phyloP scores from a whole-genome alignment of 2,329 filamentous ascomycete genomes.

The Golovinomyces cichoracearum region DNA sequence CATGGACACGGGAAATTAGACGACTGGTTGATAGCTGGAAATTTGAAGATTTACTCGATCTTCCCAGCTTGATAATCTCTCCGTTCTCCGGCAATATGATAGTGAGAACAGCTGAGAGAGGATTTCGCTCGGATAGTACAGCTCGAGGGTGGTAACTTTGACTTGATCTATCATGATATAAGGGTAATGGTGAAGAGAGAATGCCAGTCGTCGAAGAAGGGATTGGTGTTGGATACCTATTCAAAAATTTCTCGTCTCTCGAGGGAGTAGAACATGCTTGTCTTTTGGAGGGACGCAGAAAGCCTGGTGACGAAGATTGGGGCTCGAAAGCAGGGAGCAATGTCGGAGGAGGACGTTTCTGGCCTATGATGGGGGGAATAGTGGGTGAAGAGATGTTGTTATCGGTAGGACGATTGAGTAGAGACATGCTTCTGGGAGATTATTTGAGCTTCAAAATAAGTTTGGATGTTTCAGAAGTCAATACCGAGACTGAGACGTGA shows the following conservation, averaged over 20 bases:
- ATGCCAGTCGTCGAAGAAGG: slow-evolving; percentile 87
- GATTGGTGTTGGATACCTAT: slow-evolving; percentile 72
- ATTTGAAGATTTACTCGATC: slow-evolving; percentile 85
- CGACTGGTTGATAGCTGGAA: slow-evolving; percentile 83
- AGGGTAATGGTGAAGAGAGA: slow-evolving; percentile 61
- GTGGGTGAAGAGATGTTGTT: background rate
- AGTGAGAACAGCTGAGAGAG: slow-evolving; percentile 59
- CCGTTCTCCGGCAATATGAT: slow-evolving; percentile 60
- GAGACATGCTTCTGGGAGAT: too few species aligned
- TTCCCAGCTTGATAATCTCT: slow-evolving; percentile 61
- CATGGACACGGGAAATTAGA: slow-evolving; percentile 76
- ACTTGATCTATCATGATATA: slow-evolving; percentile 22
- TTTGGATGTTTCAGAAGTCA: too few species aligned
- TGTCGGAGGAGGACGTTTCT: slow-evolving; percentile 36
- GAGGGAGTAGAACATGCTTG: slow-evolving; percentile 26
- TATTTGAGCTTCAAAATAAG: too few species aligned
- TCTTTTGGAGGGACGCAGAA: slow-evolving; percentile 44
- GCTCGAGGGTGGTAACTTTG: slow-evolving; percentile 35
- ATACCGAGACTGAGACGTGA: too few species aligned
- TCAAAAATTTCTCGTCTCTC: slow-evolving; percentile 12
- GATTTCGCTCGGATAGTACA: slow-evolving; percentile 43
- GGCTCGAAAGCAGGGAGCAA: slow-evolving; percentile 59
- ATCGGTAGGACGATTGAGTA: too few species aligned
- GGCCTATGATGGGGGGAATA: background rate
- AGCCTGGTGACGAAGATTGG: slow-evolving; percentile 44